Base-by-base conservation (phyloP, 2,329 filamentous ascomycete genomes). In the Anthostomella pinea region DNA sequence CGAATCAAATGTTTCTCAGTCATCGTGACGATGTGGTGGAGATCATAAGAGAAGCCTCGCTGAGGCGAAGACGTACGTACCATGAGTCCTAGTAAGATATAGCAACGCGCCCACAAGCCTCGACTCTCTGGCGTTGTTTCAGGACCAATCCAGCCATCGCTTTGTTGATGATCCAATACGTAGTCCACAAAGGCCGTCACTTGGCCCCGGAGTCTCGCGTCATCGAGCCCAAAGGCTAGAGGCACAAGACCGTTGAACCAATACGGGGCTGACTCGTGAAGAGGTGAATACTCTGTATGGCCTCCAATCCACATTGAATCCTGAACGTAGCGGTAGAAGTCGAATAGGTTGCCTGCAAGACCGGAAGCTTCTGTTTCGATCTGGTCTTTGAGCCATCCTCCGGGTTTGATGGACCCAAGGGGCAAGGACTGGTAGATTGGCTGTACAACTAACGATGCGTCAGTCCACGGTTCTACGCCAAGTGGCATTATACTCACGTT, bases 191-290 rank as follows among this genome's bases (percentile, higher is more conserved):
- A 66, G 5, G 57, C 43, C 13, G 64, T 60, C 6, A 74, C 68
- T 41, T 80, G 74, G 0, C 44, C 47, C 45, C 74, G 72, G n/a
- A 80, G 56, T 5, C 67, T 56, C 3, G 57, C 45, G 49, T 79
- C 68, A 33, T 73, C 61, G 4, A 74, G 53, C 0, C 56, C 57
- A 41, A 72, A 79, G 2, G 76, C 73, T 16, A 79, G 62, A 13
- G 76, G 73, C 2, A 80, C 74, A 2, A 78, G 59, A 4, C 68
- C 71, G 46, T 80, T 79, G 49, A 77, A 72, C 72, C 75, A 79
- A 52, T 79, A 79, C 0, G 75, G 72, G 17, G 70, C 66, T 2
- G 67, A 71, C 57, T 80, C 76, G 46, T 77, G 67, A 2, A 79
- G 58, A 15, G 57, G 56, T 9, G 66, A 73, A 48, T 79, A 79